phyloP scores from a whole-genome alignment of 306 rosid species.

The Oxytropis ochrocephala region DNA sequence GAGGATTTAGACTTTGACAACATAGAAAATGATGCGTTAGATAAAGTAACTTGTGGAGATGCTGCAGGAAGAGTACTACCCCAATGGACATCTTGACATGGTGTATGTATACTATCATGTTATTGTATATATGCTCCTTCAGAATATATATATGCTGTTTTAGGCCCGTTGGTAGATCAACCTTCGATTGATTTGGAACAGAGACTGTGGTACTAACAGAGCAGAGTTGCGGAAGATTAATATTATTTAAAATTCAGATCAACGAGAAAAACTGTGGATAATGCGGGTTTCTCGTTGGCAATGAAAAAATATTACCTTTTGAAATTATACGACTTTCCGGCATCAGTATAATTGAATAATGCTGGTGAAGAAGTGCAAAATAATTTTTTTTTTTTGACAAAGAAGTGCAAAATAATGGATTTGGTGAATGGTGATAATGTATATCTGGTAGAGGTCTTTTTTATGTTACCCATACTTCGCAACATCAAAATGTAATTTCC shows the following conservation, averaged over 20 bases:
- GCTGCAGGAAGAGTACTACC: conserved; percentile 66
- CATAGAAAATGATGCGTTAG: conserved; percentile 35
- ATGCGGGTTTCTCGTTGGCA: background rate
- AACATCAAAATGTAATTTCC: no score
- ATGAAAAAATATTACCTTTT: background rate
- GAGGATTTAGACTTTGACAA: conserved; percentile 53
- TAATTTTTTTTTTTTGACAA: no score
- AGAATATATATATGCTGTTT: background rate
- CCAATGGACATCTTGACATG: conserved; percentile 47
- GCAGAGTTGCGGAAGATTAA: background rate
- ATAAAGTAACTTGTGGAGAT: conserved; percentile 17
- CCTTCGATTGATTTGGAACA: conserved; percentile 1
- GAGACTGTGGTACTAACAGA: conserved; percentile 5
- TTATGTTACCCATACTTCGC: no score
- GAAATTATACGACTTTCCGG: background rate
- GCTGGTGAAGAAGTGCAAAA: background rate
- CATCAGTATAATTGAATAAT: background rate
- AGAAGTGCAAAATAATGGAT: background rate
- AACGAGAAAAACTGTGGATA: background rate
- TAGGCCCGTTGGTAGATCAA: background rate
- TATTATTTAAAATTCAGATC: background rate
- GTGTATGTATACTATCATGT: background rate
- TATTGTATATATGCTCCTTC: background rate
- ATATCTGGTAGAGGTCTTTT: background rate
- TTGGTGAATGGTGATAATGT: background rate